Conservation (phyloP, 441 rosid genomes). For the Theobroma grandiflorum region DNA sequence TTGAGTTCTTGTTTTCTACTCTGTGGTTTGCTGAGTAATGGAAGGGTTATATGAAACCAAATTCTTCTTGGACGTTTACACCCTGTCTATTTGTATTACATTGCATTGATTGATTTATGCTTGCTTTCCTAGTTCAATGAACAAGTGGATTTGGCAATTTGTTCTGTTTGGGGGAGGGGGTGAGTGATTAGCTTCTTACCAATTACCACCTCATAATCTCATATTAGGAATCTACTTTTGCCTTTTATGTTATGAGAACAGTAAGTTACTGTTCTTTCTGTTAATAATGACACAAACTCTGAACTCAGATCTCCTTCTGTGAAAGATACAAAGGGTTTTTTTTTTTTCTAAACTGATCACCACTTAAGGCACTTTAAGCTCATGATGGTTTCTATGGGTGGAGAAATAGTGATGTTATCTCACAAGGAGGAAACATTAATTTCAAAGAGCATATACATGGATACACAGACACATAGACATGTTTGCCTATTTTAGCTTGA, state of each 20-base stretch:
- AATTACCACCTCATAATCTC: background rate
- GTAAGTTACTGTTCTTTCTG: background rate
- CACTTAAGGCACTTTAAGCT: background rate
- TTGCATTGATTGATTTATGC: background rate
- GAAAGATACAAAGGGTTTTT: background rate
- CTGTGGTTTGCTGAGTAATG: background rate
- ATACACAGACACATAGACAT: background rate
- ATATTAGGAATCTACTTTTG: background rate
- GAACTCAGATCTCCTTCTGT: background rate
- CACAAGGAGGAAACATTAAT: background rate
- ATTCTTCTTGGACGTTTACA: background rate
- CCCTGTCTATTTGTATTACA: background rate
- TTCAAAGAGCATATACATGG: background rate
- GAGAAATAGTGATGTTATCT: conserved; percentile 11
- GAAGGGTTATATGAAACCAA: background rate
- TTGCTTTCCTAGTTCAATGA: background rate
- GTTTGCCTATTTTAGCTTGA: background rate
- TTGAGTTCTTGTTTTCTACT: background rate
- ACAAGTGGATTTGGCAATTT: background rate
- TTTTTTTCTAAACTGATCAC: conserved; percentile 2
- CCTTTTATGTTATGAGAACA: background rate
- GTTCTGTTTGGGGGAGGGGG: background rate
- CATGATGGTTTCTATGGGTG: background rate
- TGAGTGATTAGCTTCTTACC: background rate
- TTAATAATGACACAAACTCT: background rate